Conservation (phyloP, 2,329 filamentous ascomycete genomes). For the Fusarium nisikadoi region DNA sequence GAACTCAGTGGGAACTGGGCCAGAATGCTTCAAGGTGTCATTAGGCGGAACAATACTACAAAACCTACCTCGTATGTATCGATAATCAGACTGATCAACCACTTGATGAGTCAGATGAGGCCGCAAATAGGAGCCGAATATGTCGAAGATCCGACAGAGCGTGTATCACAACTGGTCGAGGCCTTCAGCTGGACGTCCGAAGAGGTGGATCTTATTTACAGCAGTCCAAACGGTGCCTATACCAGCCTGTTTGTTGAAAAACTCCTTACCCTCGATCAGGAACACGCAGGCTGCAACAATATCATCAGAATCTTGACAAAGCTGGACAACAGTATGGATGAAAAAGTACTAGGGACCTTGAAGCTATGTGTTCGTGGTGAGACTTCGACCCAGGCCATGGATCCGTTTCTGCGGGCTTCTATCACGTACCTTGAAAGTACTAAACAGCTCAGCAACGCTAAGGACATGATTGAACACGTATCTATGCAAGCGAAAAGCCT, state of each 20-base stretch:
- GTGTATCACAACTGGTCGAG: constrained; percentile 50
- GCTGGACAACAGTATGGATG: constrained; percentile 62
- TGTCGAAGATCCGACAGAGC: constrained; percentile 53
- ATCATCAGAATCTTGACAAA: constrained; percentile 69
- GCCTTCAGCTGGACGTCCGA: constrained; percentile 57
- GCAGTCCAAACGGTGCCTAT: constrained; percentile 46
- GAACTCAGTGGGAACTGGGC: constrained; percentile 66
- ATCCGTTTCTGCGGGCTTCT: constrained; percentile 68
- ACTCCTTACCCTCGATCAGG: constrained; percentile 71
- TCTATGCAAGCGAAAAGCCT: constrained; percentile 56
- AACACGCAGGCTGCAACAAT: constrained; percentile 58
- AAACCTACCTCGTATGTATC: constrained; percentile 65
- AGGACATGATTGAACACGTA: constrained; percentile 57
- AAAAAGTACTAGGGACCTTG: constrained; percentile 64
- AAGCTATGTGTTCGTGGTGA: constrained; percentile 63
- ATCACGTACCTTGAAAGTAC: constrained; percentile 62
- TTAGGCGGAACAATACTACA: constrained; percentile 58
- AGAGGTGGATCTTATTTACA: constrained; percentile 60
- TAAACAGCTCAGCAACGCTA: constrained; percentile 47
- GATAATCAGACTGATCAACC: constrained; percentile 62
- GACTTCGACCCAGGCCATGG: constrained; percentile 54
- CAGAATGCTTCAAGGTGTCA: constrained; percentile 63
- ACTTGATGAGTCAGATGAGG: constrained; percentile 58
- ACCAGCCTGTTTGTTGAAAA: constrained; percentile 71
- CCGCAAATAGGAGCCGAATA: constrained; percentile 48